Evolutionary conservation across 352 stramenopile genomes (phyloP).

Genomic region (Pythium myriotylum): DNA sequence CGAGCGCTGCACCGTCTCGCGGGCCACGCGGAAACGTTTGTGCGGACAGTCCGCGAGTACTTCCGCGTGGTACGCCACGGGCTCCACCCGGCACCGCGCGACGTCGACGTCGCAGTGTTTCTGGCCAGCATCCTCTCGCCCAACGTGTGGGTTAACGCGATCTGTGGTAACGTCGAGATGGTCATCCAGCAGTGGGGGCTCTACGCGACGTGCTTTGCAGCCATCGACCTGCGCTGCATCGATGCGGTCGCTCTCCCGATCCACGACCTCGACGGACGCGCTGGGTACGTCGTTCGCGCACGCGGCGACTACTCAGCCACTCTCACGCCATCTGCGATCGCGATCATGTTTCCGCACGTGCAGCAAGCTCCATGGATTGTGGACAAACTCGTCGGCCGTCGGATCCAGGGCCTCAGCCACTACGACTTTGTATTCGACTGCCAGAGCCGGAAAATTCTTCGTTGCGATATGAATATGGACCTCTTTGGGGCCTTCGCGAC

Average conservation of each 20-base stretch:
- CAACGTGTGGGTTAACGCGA: constrained; percentile 20
- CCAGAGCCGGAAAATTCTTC: constrained; percentile 6
- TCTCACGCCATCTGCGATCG: constrained; percentile 13
- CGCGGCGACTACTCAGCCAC: constrained; percentile 1
- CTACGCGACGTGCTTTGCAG: constrained; percentile 13
- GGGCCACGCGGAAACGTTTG: neutral
- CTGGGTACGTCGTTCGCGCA: constrained; percentile 12
- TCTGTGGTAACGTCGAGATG: constrained; percentile 18
- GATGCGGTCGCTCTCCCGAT: constrained; percentile 10
- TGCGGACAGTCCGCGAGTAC: constrained; percentile 18
- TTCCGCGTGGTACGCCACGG: constrained; percentile 22
- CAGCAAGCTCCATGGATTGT: neutral
- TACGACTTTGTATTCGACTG: constrained; percentile 27
- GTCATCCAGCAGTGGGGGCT: constrained; percentile 16
- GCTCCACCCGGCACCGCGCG: neutral
- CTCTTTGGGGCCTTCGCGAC: constrained; percentile 19
- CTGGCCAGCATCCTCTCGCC: constrained; percentile 8
- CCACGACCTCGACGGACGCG: constrained; percentile 11
- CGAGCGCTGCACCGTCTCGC: constrained; percentile 1
- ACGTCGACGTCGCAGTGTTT: constrained; percentile 16
- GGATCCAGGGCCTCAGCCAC: constrained; percentile 8
- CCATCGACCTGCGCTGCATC: constrained; percentile 6
- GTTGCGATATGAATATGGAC: constrained; percentile 20
- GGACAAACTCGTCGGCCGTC: constrained; percentile 3
- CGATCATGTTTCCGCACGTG: constrained; percentile 27